Percentiles rank a stretch among this genome's conserved stretches.
Evolutionary conservation across 73 alveolate species (phyloP).

Genomic region (Paramecium biaurelia): DNA sequence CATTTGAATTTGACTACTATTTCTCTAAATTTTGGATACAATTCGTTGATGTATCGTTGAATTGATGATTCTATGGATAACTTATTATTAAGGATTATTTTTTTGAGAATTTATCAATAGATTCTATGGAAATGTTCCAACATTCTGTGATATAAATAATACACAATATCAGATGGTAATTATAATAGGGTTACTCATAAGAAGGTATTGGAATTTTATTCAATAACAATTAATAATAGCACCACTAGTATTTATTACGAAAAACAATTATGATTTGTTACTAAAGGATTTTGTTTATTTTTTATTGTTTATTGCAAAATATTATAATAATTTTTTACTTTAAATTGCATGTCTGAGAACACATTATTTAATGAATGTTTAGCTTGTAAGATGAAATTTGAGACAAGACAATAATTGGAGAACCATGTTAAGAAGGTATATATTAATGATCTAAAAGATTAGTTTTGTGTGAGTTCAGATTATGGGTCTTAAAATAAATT

Average conservation of each 20-base stretch:
- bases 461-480: constrained; percentile 70
- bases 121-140: too few relatives aligned
- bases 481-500: constrained; percentile 68
- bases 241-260: not conserved
- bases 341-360: not conserved
- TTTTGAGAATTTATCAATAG: not conserved
- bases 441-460: not conserved
- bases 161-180: not conserved
- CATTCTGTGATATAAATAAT: too few relatives aligned
- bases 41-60: constrained; percentile 17
- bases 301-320: not conserved
- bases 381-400: constrained; percentile 76
- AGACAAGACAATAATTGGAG: constrained; percentile 66
- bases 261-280: not conserved
- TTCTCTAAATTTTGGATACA: not conserved
- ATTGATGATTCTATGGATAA: not conserved
- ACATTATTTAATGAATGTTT: constrained; percentile 64
- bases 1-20: too few relatives aligned
- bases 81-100: not conserved
- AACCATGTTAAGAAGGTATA: constrained; percentile 69
- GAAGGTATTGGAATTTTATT: too few relatives aligned
- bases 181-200: too few relatives aligned
- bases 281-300: not conserved
- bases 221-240: too few relatives aligned
- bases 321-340: not conserved